Base-by-base conservation (phyloP, 2,329 filamentous ascomycete species). In the Lecanicillium sp. region DNA sequence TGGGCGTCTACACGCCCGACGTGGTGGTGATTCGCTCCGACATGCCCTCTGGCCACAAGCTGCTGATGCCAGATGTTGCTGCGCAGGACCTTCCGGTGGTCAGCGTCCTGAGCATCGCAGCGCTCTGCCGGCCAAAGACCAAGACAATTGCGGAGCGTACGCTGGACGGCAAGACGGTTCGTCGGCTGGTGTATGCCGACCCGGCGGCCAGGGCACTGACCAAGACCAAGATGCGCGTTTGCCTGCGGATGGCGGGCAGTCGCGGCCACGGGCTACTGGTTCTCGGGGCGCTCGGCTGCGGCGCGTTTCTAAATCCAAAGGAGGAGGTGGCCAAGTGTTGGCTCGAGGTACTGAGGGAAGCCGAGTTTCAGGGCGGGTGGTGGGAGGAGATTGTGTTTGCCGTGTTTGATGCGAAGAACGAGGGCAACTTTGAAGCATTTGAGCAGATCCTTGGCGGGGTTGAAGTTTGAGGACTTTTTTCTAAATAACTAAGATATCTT, bases 281-380 rank as follows among this genome's bases (percentile, higher is more conserved):
- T 5, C 64, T 87, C 2, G 81, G 82, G 0, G 81, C 82, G 0
- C 52, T 87, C 36, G 82, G 82, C 0, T 87, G 81, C 48, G 82
- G 81, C 4, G 79, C 72, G 1, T 84, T 83, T 53, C 49, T 48
- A 1, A 83, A 85, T 52, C 82, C 82, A 8, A 66, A 67, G 0
- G 57, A 62, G 22, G 76, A 78, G 44, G 74, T 86, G n/a, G 79
- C 75, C 3, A 43, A 60, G 25, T 79, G 78, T 47, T 87, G 80
- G 69, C 53, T 63, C 19, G 71, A 78, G 49, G 77, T 84, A 25
- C 59, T 85, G 39, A 41, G 52, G 20, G 78, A 85, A 51, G 28
- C 44, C 0, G 80, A 86, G 59, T 84, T 83, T 46, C 49, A 57
- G 29, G 75, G 77, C 2, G 74, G 76, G 0, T 82, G 79, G 76